Percentiles rank a stretch among this genome's conserved stretches.
These are phyloP conservation scores for Suillus cothurnatus DNA, from an alignment of 768 basidiomycete species.

Conservation along the genomic window DNA sequence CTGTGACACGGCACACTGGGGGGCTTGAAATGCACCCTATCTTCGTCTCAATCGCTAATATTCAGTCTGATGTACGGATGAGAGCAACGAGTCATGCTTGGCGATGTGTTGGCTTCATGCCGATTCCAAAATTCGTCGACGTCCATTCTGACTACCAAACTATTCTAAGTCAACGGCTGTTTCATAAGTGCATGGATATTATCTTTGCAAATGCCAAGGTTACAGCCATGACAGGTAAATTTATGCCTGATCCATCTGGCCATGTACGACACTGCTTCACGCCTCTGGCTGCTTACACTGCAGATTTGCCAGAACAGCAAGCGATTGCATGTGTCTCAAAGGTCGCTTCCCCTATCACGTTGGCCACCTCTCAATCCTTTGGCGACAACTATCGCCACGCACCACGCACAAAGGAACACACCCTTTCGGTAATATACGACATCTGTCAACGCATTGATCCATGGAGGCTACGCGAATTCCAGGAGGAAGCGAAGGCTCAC, in stretches of 20 bases:
- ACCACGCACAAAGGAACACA: no score
- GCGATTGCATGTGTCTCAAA: constrained; percentile 13
- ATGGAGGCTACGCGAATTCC: no score
- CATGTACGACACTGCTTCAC: constrained; percentile 10
- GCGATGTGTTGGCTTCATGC: constrained; percentile 28
- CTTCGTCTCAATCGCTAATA: constrained; percentile 2
- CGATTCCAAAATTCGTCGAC: constrained; percentile 26
- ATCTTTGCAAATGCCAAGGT: constrained; percentile 30
- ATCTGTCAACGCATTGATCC: no score
- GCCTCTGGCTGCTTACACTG: constrained; percentile 17
- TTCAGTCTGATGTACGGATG: constrained; percentile 12
- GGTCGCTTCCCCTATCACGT: constrained; percentile 17
- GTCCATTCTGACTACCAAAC: constrained; percentile 22
- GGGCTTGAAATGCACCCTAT: background rate
- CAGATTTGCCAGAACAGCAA: constrained; percentile 22
- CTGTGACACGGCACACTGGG: background rate
- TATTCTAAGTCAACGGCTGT: constrained; percentile 29
- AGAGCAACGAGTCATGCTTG: constrained; percentile 12
- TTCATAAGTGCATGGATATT: constrained; percentile 35
- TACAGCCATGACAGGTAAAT: constrained; percentile 25
- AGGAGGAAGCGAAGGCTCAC: no score
- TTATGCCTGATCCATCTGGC: constrained; percentile 28
- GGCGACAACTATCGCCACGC: no score
- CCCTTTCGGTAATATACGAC: no score
- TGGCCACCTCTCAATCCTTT: constrained; percentile 8